A percentile compares a stretch with the other conserved stretches of the same genome.
Evolutionary conservation across 2,329 filamentous ascomycete genomes (phyloP).

Genomic region (Cladobotryum mycophilum): DNA sequence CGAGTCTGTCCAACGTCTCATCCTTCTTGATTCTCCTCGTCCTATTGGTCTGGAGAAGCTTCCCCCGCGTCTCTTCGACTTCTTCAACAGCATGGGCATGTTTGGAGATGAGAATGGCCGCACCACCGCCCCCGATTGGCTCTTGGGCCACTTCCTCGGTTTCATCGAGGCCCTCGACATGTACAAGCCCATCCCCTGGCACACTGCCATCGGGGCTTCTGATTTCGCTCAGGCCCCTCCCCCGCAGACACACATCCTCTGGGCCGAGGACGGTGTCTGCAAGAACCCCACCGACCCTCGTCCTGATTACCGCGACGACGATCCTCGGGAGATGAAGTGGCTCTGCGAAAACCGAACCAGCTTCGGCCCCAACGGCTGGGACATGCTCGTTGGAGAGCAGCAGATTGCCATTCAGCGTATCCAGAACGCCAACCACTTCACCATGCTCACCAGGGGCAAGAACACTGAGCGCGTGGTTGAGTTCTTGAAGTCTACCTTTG

Average conservation of each 20-base stretch:
- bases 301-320: conserved; percentile 12
- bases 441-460: conserved; percentile 51
- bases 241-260: conserved; percentile 58
- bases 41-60: conserved; percentile 61
- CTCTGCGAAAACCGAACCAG: conserved; percentile 64
- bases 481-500: conserved; percentile 4
- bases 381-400: conserved; percentile 51
- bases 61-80: conserved; percentile 55
- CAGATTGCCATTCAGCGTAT: conserved; percentile 6
- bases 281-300: conserved; percentile 52
- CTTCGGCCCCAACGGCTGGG: conserved; percentile 67
- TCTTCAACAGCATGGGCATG: conserved; percentile 65
- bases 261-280: conserved; percentile 69
- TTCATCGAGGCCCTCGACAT: conserved; percentile 61
- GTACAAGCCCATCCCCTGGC: conserved; percentile 59
- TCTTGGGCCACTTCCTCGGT: conserved; percentile 65
- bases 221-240: conserved; percentile 25
- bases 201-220: conserved; percentile 26
- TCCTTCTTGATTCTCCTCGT: conserved; percentile 60
- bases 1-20: conserved; percentile 51
- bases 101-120: conserved; percentile 44
- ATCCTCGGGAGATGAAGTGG: conserved; percentile 43
- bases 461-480: conserved; percentile 3
- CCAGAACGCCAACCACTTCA: conserved; percentile 59
- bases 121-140: conserved; percentile 59